Conservation (phyloP, 2,329 filamentous ascomycete genomes). For the Fusarium fracticaudum region DNA sequence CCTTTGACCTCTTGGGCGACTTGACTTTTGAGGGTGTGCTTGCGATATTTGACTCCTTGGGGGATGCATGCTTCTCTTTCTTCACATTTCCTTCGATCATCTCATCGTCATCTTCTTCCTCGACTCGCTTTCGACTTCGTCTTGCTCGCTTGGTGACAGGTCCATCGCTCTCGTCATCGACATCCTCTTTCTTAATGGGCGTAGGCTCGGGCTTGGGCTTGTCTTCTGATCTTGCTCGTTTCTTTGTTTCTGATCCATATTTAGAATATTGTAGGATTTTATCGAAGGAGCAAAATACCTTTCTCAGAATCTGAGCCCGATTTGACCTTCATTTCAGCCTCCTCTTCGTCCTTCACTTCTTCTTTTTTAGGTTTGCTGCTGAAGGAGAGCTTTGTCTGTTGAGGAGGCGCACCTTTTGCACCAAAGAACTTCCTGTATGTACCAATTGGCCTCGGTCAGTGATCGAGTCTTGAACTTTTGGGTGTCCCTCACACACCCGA, state of each 20-base stretch:
- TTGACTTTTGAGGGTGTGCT: conserved; percentile 39
- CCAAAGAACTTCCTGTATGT: conserved; percentile 83
- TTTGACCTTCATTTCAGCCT: conserved; percentile 45
- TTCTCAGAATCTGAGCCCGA: conserved; percentile 52
- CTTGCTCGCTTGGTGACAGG: conserved; percentile 69
- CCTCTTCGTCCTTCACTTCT: conserved; percentile 46
- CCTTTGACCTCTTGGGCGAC: conserved; percentile 32
- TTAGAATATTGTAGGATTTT: neutral
- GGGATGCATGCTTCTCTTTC: conserved; percentile 16
- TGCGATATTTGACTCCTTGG: conserved; percentile 30
- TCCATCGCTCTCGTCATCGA: conserved; percentile 65
- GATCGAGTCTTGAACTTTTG: neutral
- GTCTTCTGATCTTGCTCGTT: conserved; percentile 51
- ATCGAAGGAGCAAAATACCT: conserved; percentile 41
- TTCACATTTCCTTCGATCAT: conserved; percentile 49
- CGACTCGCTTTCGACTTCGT: conserved; percentile 56
- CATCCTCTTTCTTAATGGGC: conserved; percentile 47
- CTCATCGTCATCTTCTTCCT: conserved; percentile 62
- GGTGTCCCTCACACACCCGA: conserved; percentile 65
- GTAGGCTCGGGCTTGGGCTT: conserved; percentile 32
- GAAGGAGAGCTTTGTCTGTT: conserved; percentile 84
- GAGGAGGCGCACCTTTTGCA: conserved; percentile 62
- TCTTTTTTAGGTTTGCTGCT: conserved; percentile 63
- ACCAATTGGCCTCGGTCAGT: conserved; percentile 10
- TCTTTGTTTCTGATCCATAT: conserved; percentile 54